phyloP scores from a whole-genome alignment of 2,329 filamentous ascomycete species.

The Colletotrichum sp. region DNA sequence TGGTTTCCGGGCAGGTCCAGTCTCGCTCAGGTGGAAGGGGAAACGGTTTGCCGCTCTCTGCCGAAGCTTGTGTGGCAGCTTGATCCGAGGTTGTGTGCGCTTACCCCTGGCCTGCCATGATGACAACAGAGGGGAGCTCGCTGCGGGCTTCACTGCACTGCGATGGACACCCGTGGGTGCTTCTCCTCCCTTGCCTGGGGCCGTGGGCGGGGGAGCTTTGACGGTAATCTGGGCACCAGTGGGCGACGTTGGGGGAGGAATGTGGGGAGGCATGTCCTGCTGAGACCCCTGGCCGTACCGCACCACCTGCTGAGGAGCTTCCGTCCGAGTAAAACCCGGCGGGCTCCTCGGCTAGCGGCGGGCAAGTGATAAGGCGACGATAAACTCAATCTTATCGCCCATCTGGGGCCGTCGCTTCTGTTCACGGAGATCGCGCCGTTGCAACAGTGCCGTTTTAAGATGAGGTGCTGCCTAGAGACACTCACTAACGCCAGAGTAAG shows the following conservation, averaged over 20 bases:
- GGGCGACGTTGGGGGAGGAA: neutral
- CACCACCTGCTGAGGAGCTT: neutral
- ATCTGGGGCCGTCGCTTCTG: neutral
- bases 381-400: neutral
- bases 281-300: neutral
- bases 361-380: conserved; percentile 1
- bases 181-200: conserved; percentile 6
- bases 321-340: neutral
- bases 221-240: neutral
- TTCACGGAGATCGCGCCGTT: neutral
- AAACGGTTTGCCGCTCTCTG: conserved; percentile 20
- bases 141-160: neutral
- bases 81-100: conserved; percentile 25
- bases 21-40: conserved; percentile 13
- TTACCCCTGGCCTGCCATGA: conserved; percentile 19
- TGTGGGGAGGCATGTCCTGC: conserved; percentile 13
- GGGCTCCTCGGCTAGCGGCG: conserved; percentile 13
- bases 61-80: conserved; percentile 21
- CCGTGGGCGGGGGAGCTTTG: conserved; percentile 16
- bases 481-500: neutral
- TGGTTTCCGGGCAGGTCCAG: neutral
- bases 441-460: neutral
- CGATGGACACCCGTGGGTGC: neutral
- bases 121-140: neutral
- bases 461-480: neutral